Evolutionary conservation across 257 asterid species (phyloP), one percentile per base, ranked within the genome.

Genomic region (Salvia miltiorrhiza): DNA sequence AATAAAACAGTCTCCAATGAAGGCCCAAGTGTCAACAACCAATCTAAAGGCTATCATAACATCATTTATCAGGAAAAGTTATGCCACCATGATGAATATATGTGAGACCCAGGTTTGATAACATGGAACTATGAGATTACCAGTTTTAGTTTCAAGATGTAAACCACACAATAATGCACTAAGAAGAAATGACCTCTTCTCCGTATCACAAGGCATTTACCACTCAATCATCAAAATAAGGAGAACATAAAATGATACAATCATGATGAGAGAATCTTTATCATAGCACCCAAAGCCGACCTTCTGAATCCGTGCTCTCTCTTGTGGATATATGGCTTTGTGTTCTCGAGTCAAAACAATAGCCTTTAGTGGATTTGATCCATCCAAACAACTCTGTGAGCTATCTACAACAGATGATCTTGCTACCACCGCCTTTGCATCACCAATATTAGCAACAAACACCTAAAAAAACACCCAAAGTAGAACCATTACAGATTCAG

Each of bases 231-330:
- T 63, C n/a, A n/a, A n/a, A 14, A 41, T 72, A 10, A 41, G 24
- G 47, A 52, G 37, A 49, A 49, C 40, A 21, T 50, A 39, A 66
- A 47, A 33, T 10, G 19, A 43, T 30, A 81, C 35, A 65, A 28
- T 59, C 2, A 67, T 14, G 19, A 37, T n/a, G 32, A 26, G 14
- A 32, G 62, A 17, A 55, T 58, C 39, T 49, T n/a, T 61, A 70
- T 64, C 47, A 59, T 52, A 39, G 23, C 55, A 43, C 67, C 59
- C 39, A 68, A 62, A 28, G 39, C 69, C 32, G 45, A 86, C 98
- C 93, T 92, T 92, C 65, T 87, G 96, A 80, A 92, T 86, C 55
- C 96, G 95, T 30, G 96, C 92, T 68, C 96, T 86, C 75, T 92
- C 98, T 76, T 84, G 96, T 63, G 96, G 96, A 77, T 83, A 89